These are phyloP conservation scores for Spiraea crenata DNA, from an alignment of 331 rosid genomes.

Conservation along the genomic window DNA sequence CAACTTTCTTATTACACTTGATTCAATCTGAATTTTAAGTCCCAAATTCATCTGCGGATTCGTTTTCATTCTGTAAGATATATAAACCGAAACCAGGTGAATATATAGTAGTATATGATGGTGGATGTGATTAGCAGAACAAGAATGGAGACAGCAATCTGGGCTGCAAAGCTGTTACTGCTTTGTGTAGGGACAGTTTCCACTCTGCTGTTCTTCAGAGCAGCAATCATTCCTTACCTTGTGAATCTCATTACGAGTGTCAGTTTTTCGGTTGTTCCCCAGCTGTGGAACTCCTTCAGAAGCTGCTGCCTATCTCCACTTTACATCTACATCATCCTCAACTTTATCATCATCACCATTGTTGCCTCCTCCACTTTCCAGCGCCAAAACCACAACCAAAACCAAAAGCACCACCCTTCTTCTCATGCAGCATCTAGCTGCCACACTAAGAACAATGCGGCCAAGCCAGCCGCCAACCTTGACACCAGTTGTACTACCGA, in stretches of 20 bases:
- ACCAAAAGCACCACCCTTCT: not conserved
- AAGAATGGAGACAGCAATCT: conserved; percentile 49
- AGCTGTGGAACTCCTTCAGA: conserved; percentile 49
- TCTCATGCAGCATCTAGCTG: not conserved
- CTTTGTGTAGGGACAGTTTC: conserved; percentile 54
- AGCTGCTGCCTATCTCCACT: conserved; percentile 53
- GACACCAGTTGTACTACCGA: not conserved
- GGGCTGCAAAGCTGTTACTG: conserved; percentile 50
- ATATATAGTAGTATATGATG: not conserved
- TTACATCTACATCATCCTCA: conserved; percentile 55
- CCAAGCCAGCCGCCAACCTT: not conserved
- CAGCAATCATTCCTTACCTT: conserved; percentile 52
- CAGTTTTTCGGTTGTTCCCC: conserved; percentile 58
- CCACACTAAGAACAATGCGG: not conserved
- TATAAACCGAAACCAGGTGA: too few species aligned
- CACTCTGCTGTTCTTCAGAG: conserved; percentile 51
- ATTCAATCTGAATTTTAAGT: not conserved
- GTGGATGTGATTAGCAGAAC: conserved; percentile 34
- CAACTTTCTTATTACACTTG: not conserved
- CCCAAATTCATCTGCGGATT: not conserved
- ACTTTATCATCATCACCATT: conserved; percentile 78
- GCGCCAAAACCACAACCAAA: conserved; percentile 20
- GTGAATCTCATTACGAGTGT: conserved; percentile 38
- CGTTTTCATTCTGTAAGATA: not conserved
- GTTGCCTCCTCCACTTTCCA: conserved; percentile 51